Conservation (phyloP, 2,329 filamentous ascomycete species). For the Hypoxylon rubiginosum region DNA sequence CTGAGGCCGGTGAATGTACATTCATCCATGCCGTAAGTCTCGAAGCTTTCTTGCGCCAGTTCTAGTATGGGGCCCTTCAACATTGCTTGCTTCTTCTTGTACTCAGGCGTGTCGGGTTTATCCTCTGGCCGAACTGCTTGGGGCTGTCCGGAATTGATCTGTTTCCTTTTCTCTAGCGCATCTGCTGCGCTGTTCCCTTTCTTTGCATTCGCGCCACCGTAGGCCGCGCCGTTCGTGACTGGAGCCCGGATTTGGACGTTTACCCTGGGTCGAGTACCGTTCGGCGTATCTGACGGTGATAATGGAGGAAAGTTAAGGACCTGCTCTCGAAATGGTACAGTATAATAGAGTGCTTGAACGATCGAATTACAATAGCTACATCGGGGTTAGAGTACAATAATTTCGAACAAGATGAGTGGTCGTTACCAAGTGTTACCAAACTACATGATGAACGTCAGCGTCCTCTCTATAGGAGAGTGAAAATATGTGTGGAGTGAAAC, state of each 20-base stretch:
- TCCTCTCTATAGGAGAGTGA: constrained; percentile 23
- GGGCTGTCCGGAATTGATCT: constrained; percentile 67
- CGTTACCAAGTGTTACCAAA: constrained; percentile 96
- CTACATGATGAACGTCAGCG: constrained; percentile 65
- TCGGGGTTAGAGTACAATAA: constrained; percentile 45
- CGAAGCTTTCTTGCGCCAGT: constrained; percentile 83
- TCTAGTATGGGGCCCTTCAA: constrained; percentile 88
- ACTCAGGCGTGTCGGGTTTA: constrained; percentile 93
- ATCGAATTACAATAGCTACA: constrained; percentile 97
- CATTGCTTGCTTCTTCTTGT: constrained; percentile 97
- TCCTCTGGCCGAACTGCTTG: constrained; percentile 81
- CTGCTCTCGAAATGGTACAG: constrained; percentile 90
- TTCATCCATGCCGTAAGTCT: constrained; percentile 91
- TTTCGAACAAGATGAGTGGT: constrained; percentile 44
- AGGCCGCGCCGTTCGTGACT: constrained; percentile 62
- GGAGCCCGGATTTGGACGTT: constrained; percentile 72
- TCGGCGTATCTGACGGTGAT: constrained; percentile 77
- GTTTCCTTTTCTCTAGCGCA: constrained; percentile 68
- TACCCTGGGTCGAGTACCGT: constrained; percentile 68
- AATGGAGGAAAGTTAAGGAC: constrained; percentile 90
- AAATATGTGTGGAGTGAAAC: constrained; percentile 28
- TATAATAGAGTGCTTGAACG: constrained; percentile 96
- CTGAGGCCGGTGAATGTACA: constrained; percentile 95
- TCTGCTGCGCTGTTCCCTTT: constrained; percentile 69
- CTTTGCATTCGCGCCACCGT: constrained; percentile 60